Evolutionary conservation across 345 rosid species (phyloP).

Genomic region (Heritiera fomes): DNA sequence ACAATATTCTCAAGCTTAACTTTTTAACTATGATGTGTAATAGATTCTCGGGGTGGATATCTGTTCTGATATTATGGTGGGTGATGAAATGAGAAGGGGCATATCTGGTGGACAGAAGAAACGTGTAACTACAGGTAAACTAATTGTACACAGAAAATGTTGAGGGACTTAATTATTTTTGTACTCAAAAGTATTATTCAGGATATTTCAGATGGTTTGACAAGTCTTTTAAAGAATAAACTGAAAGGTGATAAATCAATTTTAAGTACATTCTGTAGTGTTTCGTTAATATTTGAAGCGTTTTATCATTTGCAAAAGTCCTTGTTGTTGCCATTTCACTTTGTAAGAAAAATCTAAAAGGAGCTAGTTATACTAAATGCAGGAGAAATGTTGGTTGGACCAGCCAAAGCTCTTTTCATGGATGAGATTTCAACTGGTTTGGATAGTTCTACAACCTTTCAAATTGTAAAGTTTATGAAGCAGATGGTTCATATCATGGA

Average conservation of each 20-base stretch:
- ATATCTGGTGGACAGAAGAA: constrained; percentile 70
- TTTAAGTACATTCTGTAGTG: not conserved
- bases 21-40: not conserved
- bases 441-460: constrained; percentile 67
- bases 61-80: constrained; percentile 60
- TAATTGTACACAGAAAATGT: not conserved
- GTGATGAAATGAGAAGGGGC: constrained; percentile 64
- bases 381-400: constrained; percentile 77
- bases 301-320: not conserved
- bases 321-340: not conserved
- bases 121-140: constrained; percentile 55
- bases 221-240: not conserved
- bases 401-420: constrained; percentile 63
- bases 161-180: not conserved
- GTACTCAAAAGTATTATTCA: too few species aligned
- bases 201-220: too few species aligned
- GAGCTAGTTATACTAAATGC: constrained; percentile 23
- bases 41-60: constrained; percentile 62
- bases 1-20: not conserved
- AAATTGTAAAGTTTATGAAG: constrained; percentile 51
- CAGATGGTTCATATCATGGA: constrained; percentile 70
- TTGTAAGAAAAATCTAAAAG: not conserved
- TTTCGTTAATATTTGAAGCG: not conserved
- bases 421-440: constrained; percentile 68
- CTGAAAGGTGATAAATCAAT: not conserved